Evolutionary conservation across 192 early-diverging fungal genomes (phyloP).

Genomic region (Oehlia diaphana): DNA sequence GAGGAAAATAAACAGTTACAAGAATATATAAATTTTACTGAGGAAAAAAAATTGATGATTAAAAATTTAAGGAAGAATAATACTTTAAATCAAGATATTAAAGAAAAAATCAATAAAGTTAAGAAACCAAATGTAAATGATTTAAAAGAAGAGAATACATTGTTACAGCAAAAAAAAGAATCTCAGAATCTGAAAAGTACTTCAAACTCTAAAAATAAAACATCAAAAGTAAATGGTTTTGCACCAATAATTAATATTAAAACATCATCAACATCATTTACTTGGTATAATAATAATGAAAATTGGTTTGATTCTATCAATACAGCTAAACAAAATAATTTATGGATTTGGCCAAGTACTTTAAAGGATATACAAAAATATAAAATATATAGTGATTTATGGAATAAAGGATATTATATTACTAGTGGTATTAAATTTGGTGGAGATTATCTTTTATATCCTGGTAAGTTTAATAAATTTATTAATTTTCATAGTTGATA

Average conservation of each 20-base stretch:
- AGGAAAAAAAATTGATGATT: slow-evolving; percentile 4
- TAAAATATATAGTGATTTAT: slow-evolving; percentile 64
- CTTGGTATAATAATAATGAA: slow-evolving; percentile 13
- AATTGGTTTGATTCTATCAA: slow-evolving; percentile 9
- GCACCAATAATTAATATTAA: slow-evolving; percentile 20
- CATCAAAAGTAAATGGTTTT: slow-evolving; percentile 1
- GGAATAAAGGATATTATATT: slow-evolving; percentile 65
- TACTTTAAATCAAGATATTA: background rate
- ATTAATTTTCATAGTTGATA: background rate
- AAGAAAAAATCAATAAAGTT: too few relatives aligned
- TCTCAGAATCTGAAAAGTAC: background rate
- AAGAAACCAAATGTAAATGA: background rate
- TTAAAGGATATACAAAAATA: slow-evolving; percentile 39
- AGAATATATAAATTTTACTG: background rate
- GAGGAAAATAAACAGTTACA: slow-evolving; percentile 9
- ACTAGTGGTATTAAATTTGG: slow-evolving; percentile 82
- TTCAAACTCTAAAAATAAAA: background rate
- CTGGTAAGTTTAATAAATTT: slow-evolving; percentile 1
- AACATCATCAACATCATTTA: slow-evolving; percentile 31
- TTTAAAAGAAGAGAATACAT: background rate
- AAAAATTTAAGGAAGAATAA: background rate
- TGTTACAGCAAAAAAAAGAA: background rate
- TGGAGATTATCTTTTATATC: slow-evolving; percentile 81
- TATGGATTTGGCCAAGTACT: slow-evolving; percentile 46
- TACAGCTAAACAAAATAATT: slow-evolving; percentile 6